Conservation (phyloP, 164 flowering plant genomes). For the Euptelea pleiosperma region DNA sequence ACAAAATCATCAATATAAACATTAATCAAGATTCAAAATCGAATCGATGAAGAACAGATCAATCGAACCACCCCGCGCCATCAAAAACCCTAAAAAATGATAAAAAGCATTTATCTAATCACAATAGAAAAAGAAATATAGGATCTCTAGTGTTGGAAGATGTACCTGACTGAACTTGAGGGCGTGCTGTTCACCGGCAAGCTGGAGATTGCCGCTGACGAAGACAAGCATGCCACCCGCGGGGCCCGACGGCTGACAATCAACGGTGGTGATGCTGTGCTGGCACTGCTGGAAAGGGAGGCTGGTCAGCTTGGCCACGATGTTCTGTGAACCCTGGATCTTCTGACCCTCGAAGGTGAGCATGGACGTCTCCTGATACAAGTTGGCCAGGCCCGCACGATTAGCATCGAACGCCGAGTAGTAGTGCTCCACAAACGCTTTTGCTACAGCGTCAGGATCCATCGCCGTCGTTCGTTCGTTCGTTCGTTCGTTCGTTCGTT, state of each 20-base stretch:
- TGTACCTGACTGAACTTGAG: constrained; percentile 90
- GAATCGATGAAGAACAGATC: no score
- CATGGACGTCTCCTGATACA: constrained; percentile 81
- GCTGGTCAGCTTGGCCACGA: constrained; percentile 61
- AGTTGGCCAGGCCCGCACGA: constrained; percentile 43
- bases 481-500: no score
- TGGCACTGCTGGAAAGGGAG: constrained; percentile 84
- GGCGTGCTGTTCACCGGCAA: constrained; percentile 72
- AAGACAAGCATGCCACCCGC: constrained; percentile 75
- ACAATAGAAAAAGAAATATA: no score
- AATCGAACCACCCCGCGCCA: no score
- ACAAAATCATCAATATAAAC: no score
- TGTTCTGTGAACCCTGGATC: constrained; percentile 61
- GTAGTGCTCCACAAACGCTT: constrained; percentile 90
- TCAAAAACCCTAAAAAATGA: no score
- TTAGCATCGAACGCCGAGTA: constrained; percentile 77
- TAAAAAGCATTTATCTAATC: no score
- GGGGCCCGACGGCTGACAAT: constrained; percentile 76
- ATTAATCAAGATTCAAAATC: no score
- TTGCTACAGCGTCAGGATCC: constrained; percentile 80
- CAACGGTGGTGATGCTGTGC: constrained; percentile 73
- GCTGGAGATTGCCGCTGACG: constrained; percentile 75
- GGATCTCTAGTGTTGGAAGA: no score
- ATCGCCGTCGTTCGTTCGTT: no score
- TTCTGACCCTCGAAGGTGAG: constrained; percentile 86